phyloP scores from a whole-genome alignment of 768 basidiomycete species.

The Russula emetica region DNA sequence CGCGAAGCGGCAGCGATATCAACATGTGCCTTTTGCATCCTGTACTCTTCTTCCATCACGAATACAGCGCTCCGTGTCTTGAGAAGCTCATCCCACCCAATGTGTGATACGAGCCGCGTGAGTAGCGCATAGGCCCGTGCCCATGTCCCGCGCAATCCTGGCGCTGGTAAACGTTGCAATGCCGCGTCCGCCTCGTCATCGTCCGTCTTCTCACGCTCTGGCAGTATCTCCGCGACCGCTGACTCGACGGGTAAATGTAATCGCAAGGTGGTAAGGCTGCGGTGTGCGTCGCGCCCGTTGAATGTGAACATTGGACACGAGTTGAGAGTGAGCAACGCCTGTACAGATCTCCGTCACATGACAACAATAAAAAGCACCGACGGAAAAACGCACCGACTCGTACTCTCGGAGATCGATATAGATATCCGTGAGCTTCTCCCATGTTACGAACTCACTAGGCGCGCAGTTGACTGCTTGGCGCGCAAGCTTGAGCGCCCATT shows the following conservation, averaged over 20 bases:
- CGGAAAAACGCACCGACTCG: constrained; percentile 49
- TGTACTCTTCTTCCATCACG: constrained; percentile 99
- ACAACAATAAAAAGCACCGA: neutral
- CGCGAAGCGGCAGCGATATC: constrained; percentile 50
- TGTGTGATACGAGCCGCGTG: constrained; percentile 84
- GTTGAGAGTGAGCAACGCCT: constrained; percentile 87
- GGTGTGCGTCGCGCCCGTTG: constrained; percentile 91
- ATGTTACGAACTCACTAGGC: constrained; percentile 97
- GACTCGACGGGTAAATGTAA: constrained; percentile 84
- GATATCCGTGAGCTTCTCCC: constrained; percentile 95
- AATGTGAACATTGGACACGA: constrained; percentile 99
- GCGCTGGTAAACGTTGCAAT: constrained; percentile 89
- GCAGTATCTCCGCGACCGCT: constrained; percentile 85
- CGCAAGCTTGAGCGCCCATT: constrained; percentile 90
- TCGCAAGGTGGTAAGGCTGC: constrained; percentile 71
- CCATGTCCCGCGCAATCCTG: constrained; percentile 93
- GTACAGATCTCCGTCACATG: neutral
- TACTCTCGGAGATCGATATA: constrained; percentile 89
- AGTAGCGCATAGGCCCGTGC: constrained; percentile 89
- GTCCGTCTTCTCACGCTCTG: constrained; percentile 73
- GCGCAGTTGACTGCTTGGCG: constrained; percentile 96
- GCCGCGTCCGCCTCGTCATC: constrained; percentile 94
- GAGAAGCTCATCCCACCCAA: constrained; percentile 98
- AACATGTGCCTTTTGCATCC: constrained; percentile 85
- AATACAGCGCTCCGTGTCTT: constrained; percentile 93